Evolutionary conservation across 2,329 filamentous ascomycete genomes (phyloP), one percentile per base, ranked within the genome.

Genomic region (Rhynchosporium agropyri): DNA sequence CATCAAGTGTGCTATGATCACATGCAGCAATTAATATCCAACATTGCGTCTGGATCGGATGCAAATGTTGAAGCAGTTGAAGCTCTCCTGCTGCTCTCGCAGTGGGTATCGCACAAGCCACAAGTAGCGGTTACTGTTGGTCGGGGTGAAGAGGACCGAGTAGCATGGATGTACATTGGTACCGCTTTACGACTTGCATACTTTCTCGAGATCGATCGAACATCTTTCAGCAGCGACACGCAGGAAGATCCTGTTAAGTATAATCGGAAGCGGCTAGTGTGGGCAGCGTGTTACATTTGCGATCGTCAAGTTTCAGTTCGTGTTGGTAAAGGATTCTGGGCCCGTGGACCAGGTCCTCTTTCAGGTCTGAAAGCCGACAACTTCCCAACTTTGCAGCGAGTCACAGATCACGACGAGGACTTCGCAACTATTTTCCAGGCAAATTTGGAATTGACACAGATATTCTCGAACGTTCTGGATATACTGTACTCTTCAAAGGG

Each of bases 131-230:
- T 69, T 29, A 65, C 69, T 33, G 85, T 91, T 26, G 89, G 88
- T 0, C 82, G 88, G 61, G 89, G 89, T 8, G 88, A 91, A 73
- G 89, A 91, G 71, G 88, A 91, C 69, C 83, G 89, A 50, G 87
- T 89, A 36, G 87, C 88, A 0, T 91, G 89, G 89, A 91, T 91
- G 88, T 86, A 90, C 69, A 87, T 90, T 5, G 89, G 89, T 1
- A 81, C 88, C 26, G 89, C 89, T 3, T 76, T 91, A 6, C 82
- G 89, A 6, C 83, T 89, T 2, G 88, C 84, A 0, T 91, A 91
- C 72, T 89, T 89, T 57, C 83, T 90, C 15, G 85, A 85, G 1
- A 78, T 91, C 20, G 89, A 91, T 71, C 81, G 86, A 63, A 89
- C 88, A 26, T 86, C 86, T 0, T 87, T 91, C 68, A 80, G 84